phyloP scores from a whole-genome alignment of 1,139 yeast species.

The Debaryomycetaceae sp. region DNA sequence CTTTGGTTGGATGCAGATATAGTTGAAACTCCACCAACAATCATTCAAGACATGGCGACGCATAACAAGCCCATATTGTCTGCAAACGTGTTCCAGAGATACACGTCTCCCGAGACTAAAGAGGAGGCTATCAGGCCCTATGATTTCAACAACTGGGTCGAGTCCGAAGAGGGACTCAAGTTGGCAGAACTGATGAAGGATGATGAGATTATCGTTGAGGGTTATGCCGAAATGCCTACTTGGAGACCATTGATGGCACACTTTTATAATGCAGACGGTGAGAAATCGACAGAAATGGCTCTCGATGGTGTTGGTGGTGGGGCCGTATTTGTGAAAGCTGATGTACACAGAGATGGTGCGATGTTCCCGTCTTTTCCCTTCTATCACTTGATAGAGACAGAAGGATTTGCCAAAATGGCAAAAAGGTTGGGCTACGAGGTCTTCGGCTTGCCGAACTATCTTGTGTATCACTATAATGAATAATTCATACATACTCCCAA shows the following conservation, averaged over 20 bases:
- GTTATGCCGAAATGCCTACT: slow-evolving; percentile 89
- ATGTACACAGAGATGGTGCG: slow-evolving; percentile 97
- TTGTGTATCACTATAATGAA: slow-evolving; percentile 83
- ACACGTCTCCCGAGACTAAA: slow-evolving; percentile 53
- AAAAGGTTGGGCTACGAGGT: slow-evolving; percentile 89
- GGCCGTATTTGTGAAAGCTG: slow-evolving; percentile 91
- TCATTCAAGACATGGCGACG: slow-evolving; percentile 82
- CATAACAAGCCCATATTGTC: slow-evolving; percentile 86
- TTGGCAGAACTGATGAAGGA: slow-evolving; percentile 70
- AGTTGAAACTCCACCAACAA: slow-evolving; percentile 76
- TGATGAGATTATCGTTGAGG: slow-evolving; percentile 91
- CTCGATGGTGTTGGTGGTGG: slow-evolving; percentile 98
- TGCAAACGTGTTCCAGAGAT: slow-evolving; percentile 91
- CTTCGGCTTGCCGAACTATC: slow-evolving; percentile 88
- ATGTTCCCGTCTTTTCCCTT: slow-evolving; percentile 99
- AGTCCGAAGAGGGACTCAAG: slow-evolving; percentile 78
- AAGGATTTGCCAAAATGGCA: slow-evolving; percentile 98
- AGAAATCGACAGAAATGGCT: slow-evolving; percentile 60
- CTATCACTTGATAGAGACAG: slow-evolving; percentile 94
- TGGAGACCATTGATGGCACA: slow-evolving; percentile 96
- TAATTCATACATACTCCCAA: background rate
- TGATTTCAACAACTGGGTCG: slow-evolving; percentile 96
- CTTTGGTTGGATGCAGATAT: slow-evolving; percentile 95
- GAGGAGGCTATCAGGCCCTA: slow-evolving; percentile 75
- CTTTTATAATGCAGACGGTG: slow-evolving; percentile 66